These are phyloP conservation scores for Cordia subcordata DNA, from an alignment of 257 asterid species.

Conservation along the genomic window DNA sequence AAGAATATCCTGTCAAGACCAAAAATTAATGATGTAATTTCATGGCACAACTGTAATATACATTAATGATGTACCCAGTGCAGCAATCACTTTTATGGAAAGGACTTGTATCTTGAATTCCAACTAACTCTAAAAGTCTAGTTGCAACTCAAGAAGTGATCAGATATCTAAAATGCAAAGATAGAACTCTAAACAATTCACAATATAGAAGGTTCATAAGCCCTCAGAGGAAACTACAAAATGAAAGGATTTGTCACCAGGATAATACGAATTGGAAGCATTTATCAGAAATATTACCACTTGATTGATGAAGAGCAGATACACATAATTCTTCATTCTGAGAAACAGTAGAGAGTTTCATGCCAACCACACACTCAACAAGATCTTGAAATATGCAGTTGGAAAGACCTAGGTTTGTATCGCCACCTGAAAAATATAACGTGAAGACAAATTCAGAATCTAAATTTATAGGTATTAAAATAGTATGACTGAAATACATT, in stretches of 20 bases:
- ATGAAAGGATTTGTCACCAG: background rate
- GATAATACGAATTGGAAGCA: constrained; percentile 6
- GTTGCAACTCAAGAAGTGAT: no score
- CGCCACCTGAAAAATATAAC: constrained; percentile 31
- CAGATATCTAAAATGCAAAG: no score
- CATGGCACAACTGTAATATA: background rate
- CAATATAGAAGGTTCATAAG: background rate
- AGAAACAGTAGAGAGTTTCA: constrained; percentile 50
- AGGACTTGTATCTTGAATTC: no score
- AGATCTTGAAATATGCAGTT: constrained; percentile 71
- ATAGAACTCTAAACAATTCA: background rate
- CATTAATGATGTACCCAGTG: background rate
- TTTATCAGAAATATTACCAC: constrained; percentile 49
- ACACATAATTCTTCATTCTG: constrained; percentile 46
- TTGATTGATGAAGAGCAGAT: constrained; percentile 57
- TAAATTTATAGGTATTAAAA: background rate
- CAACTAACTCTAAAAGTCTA: no score
- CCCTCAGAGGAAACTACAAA: background rate
- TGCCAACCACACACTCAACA: constrained; percentile 54
- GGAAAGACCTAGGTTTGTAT: constrained; percentile 28
- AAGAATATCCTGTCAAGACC: constrained; percentile 62
- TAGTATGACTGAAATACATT: background rate
- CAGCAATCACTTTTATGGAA: no score
- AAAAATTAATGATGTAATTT: background rate
- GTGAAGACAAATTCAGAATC: background rate